phyloP scores from a whole-genome alignment of 768 basidiomycete genomes.

The Pisolithus sp. region DNA sequence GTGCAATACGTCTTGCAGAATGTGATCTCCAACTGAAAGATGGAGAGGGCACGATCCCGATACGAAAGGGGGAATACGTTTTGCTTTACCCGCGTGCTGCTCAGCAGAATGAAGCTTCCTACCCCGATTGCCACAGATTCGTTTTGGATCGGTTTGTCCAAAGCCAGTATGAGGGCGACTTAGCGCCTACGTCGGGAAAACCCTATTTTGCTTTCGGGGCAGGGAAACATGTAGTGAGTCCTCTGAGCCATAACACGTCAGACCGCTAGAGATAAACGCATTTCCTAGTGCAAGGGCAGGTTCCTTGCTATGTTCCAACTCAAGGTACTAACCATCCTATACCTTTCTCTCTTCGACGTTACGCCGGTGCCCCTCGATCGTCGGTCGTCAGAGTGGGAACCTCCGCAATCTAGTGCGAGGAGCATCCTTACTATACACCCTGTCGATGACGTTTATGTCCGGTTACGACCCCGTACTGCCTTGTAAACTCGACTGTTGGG shows the following conservation, averaged over 20 bases:
- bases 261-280: not conserved
- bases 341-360: not conserved
- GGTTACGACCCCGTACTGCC: too few relatives aligned
- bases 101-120: constrained; percentile 13
- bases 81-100: constrained; percentile 12
- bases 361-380: not conserved
- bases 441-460: too few relatives aligned
- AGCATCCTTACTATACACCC: too few relatives aligned
- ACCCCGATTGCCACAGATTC: constrained; percentile 10
- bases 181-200: constrained; percentile 8
- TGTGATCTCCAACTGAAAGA: constrained; percentile 12
- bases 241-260: too few relatives aligned
- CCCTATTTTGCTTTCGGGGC: constrained; percentile 14
- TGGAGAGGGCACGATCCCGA: constrained; percentile 4
- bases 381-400: not conserved
- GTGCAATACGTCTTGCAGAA: constrained; percentile 9
- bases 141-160: constrained; percentile 16
- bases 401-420: too few relatives aligned
- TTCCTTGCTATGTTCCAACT: too few relatives aligned
- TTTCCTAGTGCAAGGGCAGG: not conserved
- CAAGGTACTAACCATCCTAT: not conserved
- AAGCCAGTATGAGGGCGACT: constrained; percentile 1
- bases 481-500: too few relatives aligned
- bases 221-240: constrained; percentile 16
- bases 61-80: constrained; percentile 16